Evolutionary conservation across 805 yeast species (phyloP), one percentile per base, ranked within the genome.

Genomic region (Ogataea zsoltii): DNA sequence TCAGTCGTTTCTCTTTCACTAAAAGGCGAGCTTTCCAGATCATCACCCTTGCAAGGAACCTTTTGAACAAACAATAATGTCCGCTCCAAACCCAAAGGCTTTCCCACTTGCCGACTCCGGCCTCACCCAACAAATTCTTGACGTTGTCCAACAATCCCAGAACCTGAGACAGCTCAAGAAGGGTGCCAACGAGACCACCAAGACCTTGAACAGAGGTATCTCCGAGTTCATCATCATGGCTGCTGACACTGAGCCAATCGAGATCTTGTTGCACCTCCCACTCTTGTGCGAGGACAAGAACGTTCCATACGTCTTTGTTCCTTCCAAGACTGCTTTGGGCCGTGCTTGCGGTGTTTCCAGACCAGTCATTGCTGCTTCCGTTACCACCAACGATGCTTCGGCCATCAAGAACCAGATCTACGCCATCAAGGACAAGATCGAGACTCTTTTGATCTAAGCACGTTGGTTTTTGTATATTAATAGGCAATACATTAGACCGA

Each of bases 261-360:
- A 94, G 78, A 92, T 94, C 72, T 83, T 94, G 67, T 82, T 94
- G 73, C 99, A 94, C 71, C 81, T 94, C 71, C 99, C 99, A 41
- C 81, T 94, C 63, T 79, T 94, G 63, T 94, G 99, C 75, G 99
- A 94, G 77, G 99, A 94, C 76, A 94, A 94, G 82, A 94, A 94
- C 79, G 99, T 94, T 58, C 97, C 99, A 55, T 94, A 94, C 79
- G 98, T 94, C 55, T 94, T 94, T 60, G 98, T 94, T 57, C 97
- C 99, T 59, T 90, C 97, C 61, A 92, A 94, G 81, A 83, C 94
- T 66, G 99, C 99, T 54, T 80, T 94, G 63, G 99, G 99, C 72
- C 88, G 99, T 79, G 98, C 99, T 64, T 94, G 99, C 78, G 99
- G 99, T 77, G 99, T 94, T 54, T 89, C 98, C 46, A 88, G 99